These are phyloP conservation scores for Mallotus repandus DNA, from an alignment of 441 rosid genomes.

Conservation along the genomic window DNA sequence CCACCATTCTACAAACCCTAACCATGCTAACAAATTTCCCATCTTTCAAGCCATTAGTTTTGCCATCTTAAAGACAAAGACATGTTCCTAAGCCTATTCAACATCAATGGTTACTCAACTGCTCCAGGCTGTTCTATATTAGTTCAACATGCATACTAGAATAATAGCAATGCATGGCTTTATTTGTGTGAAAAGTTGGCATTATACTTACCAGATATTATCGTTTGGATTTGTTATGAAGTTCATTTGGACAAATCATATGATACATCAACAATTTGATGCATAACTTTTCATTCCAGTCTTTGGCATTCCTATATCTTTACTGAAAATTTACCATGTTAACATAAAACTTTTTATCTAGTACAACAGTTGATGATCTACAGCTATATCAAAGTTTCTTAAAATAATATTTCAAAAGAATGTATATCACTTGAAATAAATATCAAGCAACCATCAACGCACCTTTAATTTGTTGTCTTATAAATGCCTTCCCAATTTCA, in stretches of 20 bases:
- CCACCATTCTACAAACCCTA: background rate
- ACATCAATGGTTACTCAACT: no score
- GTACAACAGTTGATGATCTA: background rate
- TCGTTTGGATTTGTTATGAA: background rate
- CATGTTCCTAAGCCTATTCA: background rate
- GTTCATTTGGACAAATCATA: background rate
- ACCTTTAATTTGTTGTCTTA: slow-evolving; percentile 80
- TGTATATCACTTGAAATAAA: background rate
- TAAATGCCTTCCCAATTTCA: slow-evolving; percentile 88
- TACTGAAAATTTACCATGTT: background rate
- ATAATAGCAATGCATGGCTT: background rate
- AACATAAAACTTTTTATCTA: background rate
- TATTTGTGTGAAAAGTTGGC: background rate
- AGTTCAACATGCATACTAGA: background rate
- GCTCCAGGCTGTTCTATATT: no score
- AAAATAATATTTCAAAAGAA: background rate
- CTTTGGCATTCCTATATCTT: background rate
- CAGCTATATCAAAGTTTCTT: background rate
- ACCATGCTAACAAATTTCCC: background rate
- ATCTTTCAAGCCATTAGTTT: background rate
- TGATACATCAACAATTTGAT: background rate
- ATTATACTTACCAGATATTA: background rate
- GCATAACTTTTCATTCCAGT: background rate
- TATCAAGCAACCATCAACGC: slow-evolving; percentile 3
- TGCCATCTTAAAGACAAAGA: background rate